Evolutionary conservation across 345 rosid genomes (phyloP).

Genomic region (Clarkia xantiana): DNA sequence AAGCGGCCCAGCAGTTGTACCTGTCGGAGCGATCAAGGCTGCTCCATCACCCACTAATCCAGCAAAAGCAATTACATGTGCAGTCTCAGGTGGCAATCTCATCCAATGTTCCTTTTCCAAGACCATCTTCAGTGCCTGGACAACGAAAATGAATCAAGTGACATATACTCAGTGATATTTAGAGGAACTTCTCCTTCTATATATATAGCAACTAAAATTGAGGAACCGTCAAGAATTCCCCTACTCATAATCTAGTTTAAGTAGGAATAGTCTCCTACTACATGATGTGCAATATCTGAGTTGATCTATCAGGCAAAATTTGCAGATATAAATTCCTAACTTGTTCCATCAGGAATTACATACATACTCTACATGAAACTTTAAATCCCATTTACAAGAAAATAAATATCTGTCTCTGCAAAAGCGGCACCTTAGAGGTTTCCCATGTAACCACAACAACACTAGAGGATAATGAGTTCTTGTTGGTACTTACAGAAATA

Average conservation of each 20-base stretch:
- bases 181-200: background rate
- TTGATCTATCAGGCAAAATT: no score
- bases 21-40: conserved; percentile 47
- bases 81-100: conserved; percentile 58
- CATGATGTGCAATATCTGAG: no score
- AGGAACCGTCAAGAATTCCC: no score
- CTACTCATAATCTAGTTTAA: no score
- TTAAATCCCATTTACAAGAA: background rate
- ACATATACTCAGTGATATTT: background rate
- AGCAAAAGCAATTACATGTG: conserved; percentile 61
- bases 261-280: no score
- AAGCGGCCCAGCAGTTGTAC: conserved; percentile 29
- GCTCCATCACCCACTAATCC: conserved; percentile 98
- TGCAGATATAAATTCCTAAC: no score
- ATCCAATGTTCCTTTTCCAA: conserved; percentile 92
- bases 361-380: background rate
- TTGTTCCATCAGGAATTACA: background rate
- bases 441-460: background rate
- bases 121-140: conserved; percentile 95
- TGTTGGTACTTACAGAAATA: conserved; percentile 49
- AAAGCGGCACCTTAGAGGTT: background rate
- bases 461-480: conserved; percentile 5
- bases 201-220: background rate
- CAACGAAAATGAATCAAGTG: conserved; percentile 1
- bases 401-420: no score